These are phyloP conservation scores for Micromonas pusilla DNA, from an alignment of 139 green algal species.

Conservation along the genomic window DNA sequence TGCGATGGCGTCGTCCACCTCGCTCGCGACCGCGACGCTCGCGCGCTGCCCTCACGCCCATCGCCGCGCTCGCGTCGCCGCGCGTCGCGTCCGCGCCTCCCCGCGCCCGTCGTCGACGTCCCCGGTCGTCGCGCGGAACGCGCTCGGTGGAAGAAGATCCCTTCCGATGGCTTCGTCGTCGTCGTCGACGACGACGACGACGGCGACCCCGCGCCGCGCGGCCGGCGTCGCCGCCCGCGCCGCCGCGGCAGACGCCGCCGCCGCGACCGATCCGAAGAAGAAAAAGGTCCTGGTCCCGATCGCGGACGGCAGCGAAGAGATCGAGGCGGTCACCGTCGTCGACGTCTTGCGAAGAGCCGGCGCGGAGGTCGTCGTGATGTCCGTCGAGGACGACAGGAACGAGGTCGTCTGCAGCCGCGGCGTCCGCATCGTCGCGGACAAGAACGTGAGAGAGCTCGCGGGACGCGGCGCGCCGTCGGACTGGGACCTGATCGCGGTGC, in stretches of 20 bases:
- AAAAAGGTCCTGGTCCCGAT: slow-evolving; percentile 63
- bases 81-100: no score
- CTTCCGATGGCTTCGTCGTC: no score
- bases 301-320: slow-evolving; percentile 78
- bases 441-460: slow-evolving; percentile 20
- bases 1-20: no score
- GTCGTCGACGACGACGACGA: no score
- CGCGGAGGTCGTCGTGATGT: slow-evolving; percentile 65
- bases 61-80: no score
- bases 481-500: slow-evolving; percentile 71
- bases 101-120: no score
- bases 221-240: no score
- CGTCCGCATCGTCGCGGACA: slow-evolving; percentile 78
- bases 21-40: no score
- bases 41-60: no score
- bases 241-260: not conserved
- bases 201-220: no score
- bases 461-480: slow-evolving; percentile 42
- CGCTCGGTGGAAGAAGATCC: no score
- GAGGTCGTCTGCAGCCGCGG: slow-evolving; percentile 47
- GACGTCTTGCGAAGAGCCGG: slow-evolving; percentile 79
- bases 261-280: not conserved
- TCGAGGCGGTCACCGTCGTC: slow-evolving; percentile 81
- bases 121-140: no score
- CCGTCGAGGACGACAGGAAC: slow-evolving; percentile 54